Conservation (phyloP, 257 asterid species). For the Scutellaria barbata region DNA sequence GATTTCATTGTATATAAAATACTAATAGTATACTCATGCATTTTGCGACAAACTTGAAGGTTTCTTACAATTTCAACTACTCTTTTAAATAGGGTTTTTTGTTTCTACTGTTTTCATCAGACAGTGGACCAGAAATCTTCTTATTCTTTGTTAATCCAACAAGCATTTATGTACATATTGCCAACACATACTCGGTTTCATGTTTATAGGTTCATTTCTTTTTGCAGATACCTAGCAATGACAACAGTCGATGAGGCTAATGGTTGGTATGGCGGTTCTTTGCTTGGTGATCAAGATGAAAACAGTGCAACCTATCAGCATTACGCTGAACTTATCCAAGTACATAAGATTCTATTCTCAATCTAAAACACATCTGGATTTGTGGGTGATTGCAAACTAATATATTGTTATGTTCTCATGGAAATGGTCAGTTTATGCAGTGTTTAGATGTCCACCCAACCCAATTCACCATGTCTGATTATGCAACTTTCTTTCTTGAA, state of each 20-base stretch:
- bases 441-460: too few species aligned
- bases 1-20: not conserved
- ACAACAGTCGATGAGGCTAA: slow-evolving; percentile 77
- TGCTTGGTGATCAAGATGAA: slow-evolving; percentile 93
- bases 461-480: too few species aligned
- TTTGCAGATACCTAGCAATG: slow-evolving; percentile 81
- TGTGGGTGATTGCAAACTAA: not conserved
- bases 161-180: not conserved
- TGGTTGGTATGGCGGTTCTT: slow-evolving; percentile 97
- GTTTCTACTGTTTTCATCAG: not conserved
- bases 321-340: slow-evolving; percentile 96
- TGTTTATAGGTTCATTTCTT: slow-evolving; percentile 7
- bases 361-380: slow-evolving; percentile 14
- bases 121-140: not conserved
- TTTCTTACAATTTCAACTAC: not conserved
- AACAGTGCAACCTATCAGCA: slow-evolving; percentile 79
- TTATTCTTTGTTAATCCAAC: not conserved
- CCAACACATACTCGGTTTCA: not conserved
- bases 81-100: not conserved
- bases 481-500: not conserved
- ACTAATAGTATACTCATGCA: not conserved
- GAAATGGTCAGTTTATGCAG: not conserved
- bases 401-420: not conserved
- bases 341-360: slow-evolving; percentile 33
- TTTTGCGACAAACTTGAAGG: too few species aligned